Conservation (phyloP, 2,329 filamentous ascomycete species). For the Zalaria sp. region DNA sequence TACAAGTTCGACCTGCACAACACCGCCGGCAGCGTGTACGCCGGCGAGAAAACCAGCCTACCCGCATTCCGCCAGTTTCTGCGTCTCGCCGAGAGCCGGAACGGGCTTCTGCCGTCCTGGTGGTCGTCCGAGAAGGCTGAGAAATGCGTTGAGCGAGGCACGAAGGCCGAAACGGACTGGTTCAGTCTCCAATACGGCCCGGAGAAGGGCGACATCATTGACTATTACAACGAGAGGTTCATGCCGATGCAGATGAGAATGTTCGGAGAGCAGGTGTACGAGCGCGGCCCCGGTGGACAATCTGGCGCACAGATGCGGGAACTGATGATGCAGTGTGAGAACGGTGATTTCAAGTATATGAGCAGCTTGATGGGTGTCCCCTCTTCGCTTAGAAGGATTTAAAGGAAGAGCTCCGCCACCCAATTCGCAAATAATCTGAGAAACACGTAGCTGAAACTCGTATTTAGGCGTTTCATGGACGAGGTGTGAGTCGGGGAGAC, state of each 20-base stretch:
- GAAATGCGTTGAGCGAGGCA: not conserved
- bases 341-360: no score
- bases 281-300: not conserved
- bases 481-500: no score
- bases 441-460: no score
- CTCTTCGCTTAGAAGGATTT: no score
- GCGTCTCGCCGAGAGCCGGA: not conserved
- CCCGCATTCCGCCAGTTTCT: not conserved
- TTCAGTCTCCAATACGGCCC: slow-evolving; percentile 14
- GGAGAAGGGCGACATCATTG: slow-evolving; percentile 23
- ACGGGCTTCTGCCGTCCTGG: not conserved
- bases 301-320: not conserved
- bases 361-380: no score
- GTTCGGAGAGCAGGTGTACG: slow-evolving; percentile 29
- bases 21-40: not conserved
- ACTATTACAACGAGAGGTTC: slow-evolving; percentile 27
- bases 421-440: no score
- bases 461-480: no score
- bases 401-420: no score
- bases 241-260: slow-evolving; percentile 39
- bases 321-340: not conserved
- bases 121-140: not conserved
- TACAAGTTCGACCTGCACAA: slow-evolving; percentile 1
- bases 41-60: not conserved
- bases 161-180: slow-evolving; percentile 15